Base-by-base conservation (phyloP, 352 stramenopile genomes). In the Poterioochromonas sp. region DNA sequence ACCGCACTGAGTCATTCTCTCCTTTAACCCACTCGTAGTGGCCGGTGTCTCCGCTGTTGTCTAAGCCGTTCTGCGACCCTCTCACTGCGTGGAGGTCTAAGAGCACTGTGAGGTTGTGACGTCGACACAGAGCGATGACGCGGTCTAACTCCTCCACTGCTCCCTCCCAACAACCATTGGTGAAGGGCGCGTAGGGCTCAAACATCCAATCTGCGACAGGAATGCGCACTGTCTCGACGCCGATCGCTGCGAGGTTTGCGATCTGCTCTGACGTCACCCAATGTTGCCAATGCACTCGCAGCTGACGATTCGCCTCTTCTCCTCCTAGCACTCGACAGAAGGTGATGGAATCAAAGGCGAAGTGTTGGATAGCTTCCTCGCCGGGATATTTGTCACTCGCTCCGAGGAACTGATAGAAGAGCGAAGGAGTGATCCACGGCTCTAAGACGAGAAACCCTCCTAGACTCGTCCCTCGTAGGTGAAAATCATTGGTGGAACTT, bases 341-440 rank as follows among this genome's bases (percentile, higher is more conserved):
- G 8, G 87, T 94, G 83, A 95, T 93, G 76, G 85, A 89, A 82
- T 97, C 93, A 88, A 96, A 94, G 11, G 85, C 93, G 0, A 88
- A 92, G 62, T 90, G 91, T 73, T 91, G 85, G 0, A 86, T 87
- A 34, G 91, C 87, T 49, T 92, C 82, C 76, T 91, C 85, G 1
- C 80, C 80, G 12, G 86, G 86, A 69, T 85, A 90, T 43, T 85
- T 84, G 69, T 91, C 85, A 47, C 90, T 84, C 1, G 85, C 90
- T 54, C 88, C 87, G 20, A 97, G 78, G 84, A 97, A 97, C 81
- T 98, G 92, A 84, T 97, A 97, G 84, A 97, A 98, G 40, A 98
- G 82, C 73, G 85, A 90, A 37, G 93, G 94, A 35, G 92, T 97
- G 81, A 98, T 93, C 92, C 92, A 98, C 18, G 91, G 92, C 83